A percentile compares a stretch with the other conserved stretches of the same genome.
phyloP scores from a whole-genome alignment of 306 rosid species.

The Sicyos baderoa region DNA sequence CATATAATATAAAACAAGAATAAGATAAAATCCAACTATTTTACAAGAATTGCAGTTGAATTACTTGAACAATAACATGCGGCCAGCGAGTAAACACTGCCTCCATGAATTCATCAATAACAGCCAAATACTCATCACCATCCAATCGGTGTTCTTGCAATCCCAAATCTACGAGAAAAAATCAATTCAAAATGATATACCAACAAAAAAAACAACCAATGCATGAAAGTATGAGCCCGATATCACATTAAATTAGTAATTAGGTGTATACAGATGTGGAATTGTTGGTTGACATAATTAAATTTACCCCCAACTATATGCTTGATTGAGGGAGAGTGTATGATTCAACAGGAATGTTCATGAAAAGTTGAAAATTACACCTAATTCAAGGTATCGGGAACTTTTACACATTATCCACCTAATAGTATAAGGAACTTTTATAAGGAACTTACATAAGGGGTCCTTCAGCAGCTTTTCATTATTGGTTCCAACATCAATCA shows the following conservation, averaged over 20 bases:
- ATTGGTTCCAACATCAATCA: conserved; percentile 98
- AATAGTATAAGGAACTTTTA: conserved; percentile 46
- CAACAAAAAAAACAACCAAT: neutral
- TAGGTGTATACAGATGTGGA: neutral
- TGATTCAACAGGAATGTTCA: neutral
- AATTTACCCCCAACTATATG: no score
- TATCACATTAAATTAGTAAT: neutral
- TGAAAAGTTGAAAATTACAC: neutral
- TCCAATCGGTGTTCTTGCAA: conserved; percentile 84
- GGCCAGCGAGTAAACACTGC: conserved; percentile 99
- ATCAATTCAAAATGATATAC: neutral
- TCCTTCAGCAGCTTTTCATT: conserved; percentile 72
- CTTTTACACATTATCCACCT: conserved; percentile 14
- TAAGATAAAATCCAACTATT: neutral
- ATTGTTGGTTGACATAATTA: no score
- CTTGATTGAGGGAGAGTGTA: no score
- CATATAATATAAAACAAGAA: neutral
- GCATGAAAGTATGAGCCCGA: neutral
- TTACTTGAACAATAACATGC: conserved; percentile 92
- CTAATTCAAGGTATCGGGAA: neutral
- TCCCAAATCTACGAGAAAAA: conserved; percentile 62
- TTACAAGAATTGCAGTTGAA: conserved; percentile 13
- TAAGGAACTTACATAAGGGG: conserved; percentile 65
- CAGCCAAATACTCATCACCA: conserved; percentile 80
- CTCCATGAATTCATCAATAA: conserved; percentile 92